Percentiles rank a stretch among this genome's conserved stretches.
Conservation (phyloP, 2,329 filamentous ascomycete genomes). For the Lasiodiplodia theobromae region DNA sequence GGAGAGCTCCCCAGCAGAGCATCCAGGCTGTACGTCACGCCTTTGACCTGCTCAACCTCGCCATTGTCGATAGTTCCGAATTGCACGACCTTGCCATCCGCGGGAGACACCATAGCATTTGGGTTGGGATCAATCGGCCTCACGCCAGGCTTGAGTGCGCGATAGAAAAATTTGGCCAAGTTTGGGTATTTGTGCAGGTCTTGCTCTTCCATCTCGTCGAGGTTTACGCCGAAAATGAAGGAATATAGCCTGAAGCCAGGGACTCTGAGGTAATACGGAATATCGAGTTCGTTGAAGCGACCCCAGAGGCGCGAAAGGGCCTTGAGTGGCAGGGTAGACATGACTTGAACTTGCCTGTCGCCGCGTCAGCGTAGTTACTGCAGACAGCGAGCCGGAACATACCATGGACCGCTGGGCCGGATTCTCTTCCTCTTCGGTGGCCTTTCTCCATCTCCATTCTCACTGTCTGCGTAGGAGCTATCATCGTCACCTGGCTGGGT, state of each 20-base stretch:
- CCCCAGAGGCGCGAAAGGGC: constrained; percentile 90
- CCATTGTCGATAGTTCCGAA: constrained; percentile 91
- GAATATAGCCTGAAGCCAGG: constrained; percentile 93
- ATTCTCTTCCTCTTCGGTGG: constrained; percentile 67
- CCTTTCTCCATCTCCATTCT: constrained; percentile 57
- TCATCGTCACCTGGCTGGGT: constrained; percentile 48
- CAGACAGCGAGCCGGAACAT: constrained; percentile 36
- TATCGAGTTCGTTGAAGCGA: constrained; percentile 84
- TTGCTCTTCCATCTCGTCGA: constrained; percentile 85
- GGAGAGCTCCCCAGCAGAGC: constrained; percentile 74
- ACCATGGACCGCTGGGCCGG: constrained; percentile 85
- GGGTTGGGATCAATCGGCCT: constrained; percentile 84
- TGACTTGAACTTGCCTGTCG: constrained; percentile 80
- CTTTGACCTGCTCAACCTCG: constrained; percentile 98
- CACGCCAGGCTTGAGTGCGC: constrained; percentile 85
- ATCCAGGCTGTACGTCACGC: constrained; percentile 96
- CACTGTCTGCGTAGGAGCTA: constrained; percentile 50
- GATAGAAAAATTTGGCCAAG: constrained; percentile 96
- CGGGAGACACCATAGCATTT: constrained; percentile 82
- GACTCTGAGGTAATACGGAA: constrained; percentile 86
- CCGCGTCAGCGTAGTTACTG: constrained; percentile 28
- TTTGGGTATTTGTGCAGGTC: constrained; percentile 93
- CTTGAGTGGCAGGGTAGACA: constrained; percentile 92
- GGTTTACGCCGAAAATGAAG: constrained; percentile 87
- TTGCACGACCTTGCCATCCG: constrained; percentile 90